phyloP scores from a whole-genome alignment of 2,329 filamentous ascomycete species.

The Hymenoscyphus fructigenus region DNA sequence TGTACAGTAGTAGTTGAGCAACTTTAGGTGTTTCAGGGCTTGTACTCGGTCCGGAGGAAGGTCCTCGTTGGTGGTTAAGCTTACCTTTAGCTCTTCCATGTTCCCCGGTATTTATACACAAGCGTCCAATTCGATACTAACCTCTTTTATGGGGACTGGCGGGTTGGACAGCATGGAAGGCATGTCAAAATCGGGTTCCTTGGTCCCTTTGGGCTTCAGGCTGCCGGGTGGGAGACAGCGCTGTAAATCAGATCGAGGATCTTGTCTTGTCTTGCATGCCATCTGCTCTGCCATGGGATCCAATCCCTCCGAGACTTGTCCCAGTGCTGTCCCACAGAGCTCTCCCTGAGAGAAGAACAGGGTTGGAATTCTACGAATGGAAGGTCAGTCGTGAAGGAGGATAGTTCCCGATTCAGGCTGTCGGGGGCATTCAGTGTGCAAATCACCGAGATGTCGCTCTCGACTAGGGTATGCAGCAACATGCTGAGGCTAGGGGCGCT shows the following conservation, averaged over 20 bases:
- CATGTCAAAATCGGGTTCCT: neutral
- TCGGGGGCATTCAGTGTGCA: constrained; percentile 1
- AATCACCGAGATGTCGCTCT: constrained; percentile 6
- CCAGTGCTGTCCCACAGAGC: no score
- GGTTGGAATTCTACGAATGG: neutral
- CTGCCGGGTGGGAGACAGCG: neutral
- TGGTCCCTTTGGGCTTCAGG: neutral
- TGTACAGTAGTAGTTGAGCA: neutral
- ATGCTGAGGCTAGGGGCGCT: constrained; percentile 1
- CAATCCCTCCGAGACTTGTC: neutral
- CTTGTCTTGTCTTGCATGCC: neutral
- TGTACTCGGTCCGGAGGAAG: neutral
- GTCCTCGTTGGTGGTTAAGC: neutral
- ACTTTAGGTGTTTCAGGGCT: neutral
- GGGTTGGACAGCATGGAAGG: neutral
- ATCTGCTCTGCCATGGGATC: neutral
- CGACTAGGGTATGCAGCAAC: neutral
- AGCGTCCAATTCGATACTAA: neutral
- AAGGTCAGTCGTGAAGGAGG: neutral
- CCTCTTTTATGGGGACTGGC: neutral
- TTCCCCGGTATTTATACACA: neutral
- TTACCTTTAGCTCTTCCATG: neutral
- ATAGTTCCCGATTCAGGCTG: constrained; percentile 2
- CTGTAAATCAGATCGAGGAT: neutral
- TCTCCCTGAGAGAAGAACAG: neutral